phyloP scores from a whole-genome alignment of 305 asterid species.

The Stenogyne calaminthoides region DNA sequence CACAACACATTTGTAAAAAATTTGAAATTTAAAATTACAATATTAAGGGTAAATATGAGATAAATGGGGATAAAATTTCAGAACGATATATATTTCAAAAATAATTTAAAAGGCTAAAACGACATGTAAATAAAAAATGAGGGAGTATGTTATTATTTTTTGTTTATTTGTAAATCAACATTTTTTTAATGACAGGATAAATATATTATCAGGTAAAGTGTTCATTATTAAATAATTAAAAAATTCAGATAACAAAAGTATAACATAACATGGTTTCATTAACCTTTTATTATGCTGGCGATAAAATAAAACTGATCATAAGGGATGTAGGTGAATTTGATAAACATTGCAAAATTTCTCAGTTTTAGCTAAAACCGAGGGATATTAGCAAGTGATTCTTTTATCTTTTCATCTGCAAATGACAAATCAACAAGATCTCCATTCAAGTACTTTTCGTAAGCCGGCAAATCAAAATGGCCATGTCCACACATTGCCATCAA shows the following conservation, averaged over 20 bases:
- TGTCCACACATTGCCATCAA: constrained; percentile 98
- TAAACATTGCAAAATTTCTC: background rate
- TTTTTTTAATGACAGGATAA: no score
- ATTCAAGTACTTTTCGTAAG: constrained; percentile 81
- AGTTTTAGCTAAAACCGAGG: constrained; percentile 45
- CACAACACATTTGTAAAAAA: no score
- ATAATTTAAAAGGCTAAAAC: no score
- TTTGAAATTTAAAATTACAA: no score
- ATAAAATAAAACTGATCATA: background rate
- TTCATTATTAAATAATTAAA: no score
- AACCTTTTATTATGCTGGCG: background rate
- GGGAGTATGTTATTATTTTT: no score
- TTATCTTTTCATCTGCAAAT: constrained; percentile 59
- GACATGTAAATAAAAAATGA: no score
- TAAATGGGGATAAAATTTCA: no score
- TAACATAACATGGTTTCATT: background rate
- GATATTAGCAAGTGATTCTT: constrained; percentile 62
- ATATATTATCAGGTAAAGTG: no score
- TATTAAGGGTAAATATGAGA: no score
- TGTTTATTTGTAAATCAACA: no score
- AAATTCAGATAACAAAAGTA: background rate
- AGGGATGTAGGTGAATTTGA: background rate
- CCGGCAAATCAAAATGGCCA: constrained; percentile 92
- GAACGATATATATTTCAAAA: no score
- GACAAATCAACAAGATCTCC: constrained; percentile 77